A percentile compares a stretch with the other conserved stretches of the same genome.
phyloP scores from a whole-genome alignment of 139 green algal genomes.

The Coccomyxa sp. region DNA sequence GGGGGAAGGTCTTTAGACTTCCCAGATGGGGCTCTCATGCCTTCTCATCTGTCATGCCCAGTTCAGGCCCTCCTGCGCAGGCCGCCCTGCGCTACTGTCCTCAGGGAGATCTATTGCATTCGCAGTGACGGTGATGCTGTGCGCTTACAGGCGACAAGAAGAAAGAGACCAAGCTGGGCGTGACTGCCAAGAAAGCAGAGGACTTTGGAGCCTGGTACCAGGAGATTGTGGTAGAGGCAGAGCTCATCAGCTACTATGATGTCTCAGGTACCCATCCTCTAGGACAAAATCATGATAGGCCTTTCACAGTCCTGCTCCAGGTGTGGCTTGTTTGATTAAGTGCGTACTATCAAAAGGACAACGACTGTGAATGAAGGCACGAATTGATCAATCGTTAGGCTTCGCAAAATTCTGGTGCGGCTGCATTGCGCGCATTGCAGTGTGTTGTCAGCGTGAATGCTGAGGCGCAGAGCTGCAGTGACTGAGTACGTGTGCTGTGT shows the following conservation, averaged over 20 bases:
- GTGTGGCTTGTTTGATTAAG: not conserved
- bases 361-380: no score
- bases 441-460: no score
- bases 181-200: constrained; percentile 73
- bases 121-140: not conserved
- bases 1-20: no score
- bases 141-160: constrained; percentile 53
- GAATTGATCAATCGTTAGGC: no score
- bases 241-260: constrained; percentile 95
- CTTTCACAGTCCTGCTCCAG: not conserved
- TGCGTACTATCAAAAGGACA: not conserved
- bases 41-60: not conserved
- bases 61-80: not conserved
- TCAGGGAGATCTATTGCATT: not conserved
- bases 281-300: no score
- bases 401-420: no score
- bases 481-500: not conserved
- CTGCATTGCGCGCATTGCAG: no score
- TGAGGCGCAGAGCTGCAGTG: not conserved
- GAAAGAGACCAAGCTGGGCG: constrained; percentile 89
- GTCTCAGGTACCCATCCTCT: constrained; percentile 69
- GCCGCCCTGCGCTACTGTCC: not conserved
- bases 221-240: constrained; percentile 45
- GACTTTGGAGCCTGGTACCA: constrained; percentile 93
- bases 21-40: not conserved